A percentile compares a stretch with the other conserved stretches of the same genome.
phyloP scores from a whole-genome alignment of 495 filamentous ascomycete species.

The Penicillium nucicola region DNA sequence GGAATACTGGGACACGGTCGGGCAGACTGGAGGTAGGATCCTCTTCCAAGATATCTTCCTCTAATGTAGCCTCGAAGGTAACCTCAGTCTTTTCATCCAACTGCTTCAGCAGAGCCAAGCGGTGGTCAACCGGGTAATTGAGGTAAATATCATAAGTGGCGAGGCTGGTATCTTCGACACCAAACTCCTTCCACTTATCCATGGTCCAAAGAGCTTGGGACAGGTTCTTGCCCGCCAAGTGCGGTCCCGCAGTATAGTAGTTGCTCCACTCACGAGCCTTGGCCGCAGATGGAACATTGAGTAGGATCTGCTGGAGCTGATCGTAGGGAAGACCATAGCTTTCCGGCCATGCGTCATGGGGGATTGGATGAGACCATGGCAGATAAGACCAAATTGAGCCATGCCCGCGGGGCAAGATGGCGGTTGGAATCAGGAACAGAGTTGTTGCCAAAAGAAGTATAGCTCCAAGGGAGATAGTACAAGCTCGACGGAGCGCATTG shows the following conservation, averaged over 20 bases:
- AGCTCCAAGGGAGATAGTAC: constrained; percentile 58
- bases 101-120: constrained; percentile 72
- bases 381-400: constrained; percentile 41
- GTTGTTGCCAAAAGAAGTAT: constrained; percentile 57
- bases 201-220: constrained; percentile 85
- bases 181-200: constrained; percentile 81
- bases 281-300: constrained; percentile 64
- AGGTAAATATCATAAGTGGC: constrained; percentile 85
- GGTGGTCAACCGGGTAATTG: constrained; percentile 82
- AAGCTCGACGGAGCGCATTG: constrained; percentile 65
- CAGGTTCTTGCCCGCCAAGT: constrained; percentile 85
- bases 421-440: constrained; percentile 56
- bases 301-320: constrained; percentile 67
- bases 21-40: constrained; percentile 71
- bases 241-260: constrained; percentile 87
- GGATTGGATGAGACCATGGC: constrained; percentile 39
- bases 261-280: constrained; percentile 77
- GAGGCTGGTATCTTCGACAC: constrained; percentile 67
- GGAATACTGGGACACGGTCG: constrained; percentile 85
- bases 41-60: constrained; percentile 83
- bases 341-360: constrained; percentile 40
- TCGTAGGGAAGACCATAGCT: constrained; percentile 56
- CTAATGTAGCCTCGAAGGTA: constrained; percentile 73
- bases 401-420: constrained; percentile 31
- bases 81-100: constrained; percentile 41